Evolutionary conservation across 257 asterid genomes (phyloP), one percentile per base, ranked within the genome.

Genomic region (Nyctanthes arbortristis): DNA sequence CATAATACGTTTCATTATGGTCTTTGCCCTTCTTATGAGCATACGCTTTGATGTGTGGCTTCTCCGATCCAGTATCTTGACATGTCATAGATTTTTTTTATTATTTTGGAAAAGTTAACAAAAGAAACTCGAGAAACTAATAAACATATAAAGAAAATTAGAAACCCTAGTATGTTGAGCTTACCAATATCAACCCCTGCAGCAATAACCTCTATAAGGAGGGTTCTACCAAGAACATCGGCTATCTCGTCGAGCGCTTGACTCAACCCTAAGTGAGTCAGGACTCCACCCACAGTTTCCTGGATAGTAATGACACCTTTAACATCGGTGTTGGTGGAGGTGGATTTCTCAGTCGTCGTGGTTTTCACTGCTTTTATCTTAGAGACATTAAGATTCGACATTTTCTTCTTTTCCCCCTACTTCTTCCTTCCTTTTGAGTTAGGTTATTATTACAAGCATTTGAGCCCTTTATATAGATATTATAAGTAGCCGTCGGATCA

Each of bases 11-110:
- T 40, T 81, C 79, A 0, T 73, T 75, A 1, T 63, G 27, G 0
- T 70, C 22, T 0, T 20, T 32, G 0, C 52, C 35, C 0, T 4
- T 24, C 57, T 55, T 65, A 7, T 39, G 78, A 0, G 97, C 97
- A 58, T 68, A 82, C 0, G 81, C 43, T 54, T 66, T 65, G 4
- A 88, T 14, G 0, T 14, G 59, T 0, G 70, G 4, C 79, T 80
- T 88, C 74, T 85, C 85, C 16, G 0, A 0, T 57, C 89, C 88
- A 0, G 81, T 70, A 25, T 70, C 95, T 87, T 57, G 40, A 61
- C 3, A 33, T 7, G 7, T 30, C 18, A 28, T 27, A 33, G 29
- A 13, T n/a, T 3, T 8, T 13, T 29, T n/a, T n/a, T n/a, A n/a
- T 40, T 32, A 7, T 32, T 32, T 32, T 1, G 35, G 4, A 32